Evolutionary conservation across 2,329 filamentous ascomycete species (phyloP).

Genomic region (Hypoxylon sp.): DNA sequence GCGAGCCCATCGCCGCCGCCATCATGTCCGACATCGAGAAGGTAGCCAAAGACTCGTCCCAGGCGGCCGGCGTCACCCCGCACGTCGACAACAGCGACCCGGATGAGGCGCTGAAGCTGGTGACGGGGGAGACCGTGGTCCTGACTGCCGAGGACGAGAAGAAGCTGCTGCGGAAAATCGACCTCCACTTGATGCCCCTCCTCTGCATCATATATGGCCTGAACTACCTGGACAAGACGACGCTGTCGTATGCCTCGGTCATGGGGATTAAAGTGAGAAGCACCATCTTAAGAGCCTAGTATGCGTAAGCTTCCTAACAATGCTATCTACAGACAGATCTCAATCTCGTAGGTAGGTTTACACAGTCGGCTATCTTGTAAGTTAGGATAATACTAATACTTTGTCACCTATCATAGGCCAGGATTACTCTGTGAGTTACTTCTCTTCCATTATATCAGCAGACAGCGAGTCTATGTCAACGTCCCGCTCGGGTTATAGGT

Average conservation of each 20-base stretch:
- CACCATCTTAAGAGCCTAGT: not conserved
- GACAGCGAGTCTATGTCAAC: not conserved
- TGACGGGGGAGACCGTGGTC: slow-evolving; percentile 47
- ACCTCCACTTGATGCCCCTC: slow-evolving; percentile 57
- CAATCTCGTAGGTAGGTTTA: slow-evolving; percentile 37
- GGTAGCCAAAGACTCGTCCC: slow-evolving; percentile 14
- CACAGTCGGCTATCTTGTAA: not conserved
- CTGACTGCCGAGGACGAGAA: slow-evolving; percentile 52
- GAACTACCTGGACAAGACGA: slow-evolving; percentile 61
- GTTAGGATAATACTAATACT: slow-evolving; percentile 1
- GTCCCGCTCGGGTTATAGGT: not conserved
- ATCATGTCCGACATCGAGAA: slow-evolving; percentile 36
- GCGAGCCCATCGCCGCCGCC: not conserved
- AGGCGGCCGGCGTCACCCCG: slow-evolving; percentile 8
- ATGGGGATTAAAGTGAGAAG: slow-evolving; percentile 57
- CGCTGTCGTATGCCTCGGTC: slow-evolving; percentile 57
- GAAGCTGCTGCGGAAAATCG: slow-evolving; percentile 55
- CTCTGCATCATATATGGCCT: slow-evolving; percentile 66
- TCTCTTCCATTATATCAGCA: not conserved
- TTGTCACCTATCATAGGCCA: slow-evolving; percentile 34
- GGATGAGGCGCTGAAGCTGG: slow-evolving; percentile 54
- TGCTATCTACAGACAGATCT: slow-evolving; percentile 35
- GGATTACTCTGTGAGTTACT: slow-evolving; percentile 51
- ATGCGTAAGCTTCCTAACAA: slow-evolving; percentile 11
- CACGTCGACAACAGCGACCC: slow-evolving; percentile 51